Base-by-base conservation (phyloP, 2,329 filamentous ascomycete genomes). In the Verticillium albo-atrum region DNA sequence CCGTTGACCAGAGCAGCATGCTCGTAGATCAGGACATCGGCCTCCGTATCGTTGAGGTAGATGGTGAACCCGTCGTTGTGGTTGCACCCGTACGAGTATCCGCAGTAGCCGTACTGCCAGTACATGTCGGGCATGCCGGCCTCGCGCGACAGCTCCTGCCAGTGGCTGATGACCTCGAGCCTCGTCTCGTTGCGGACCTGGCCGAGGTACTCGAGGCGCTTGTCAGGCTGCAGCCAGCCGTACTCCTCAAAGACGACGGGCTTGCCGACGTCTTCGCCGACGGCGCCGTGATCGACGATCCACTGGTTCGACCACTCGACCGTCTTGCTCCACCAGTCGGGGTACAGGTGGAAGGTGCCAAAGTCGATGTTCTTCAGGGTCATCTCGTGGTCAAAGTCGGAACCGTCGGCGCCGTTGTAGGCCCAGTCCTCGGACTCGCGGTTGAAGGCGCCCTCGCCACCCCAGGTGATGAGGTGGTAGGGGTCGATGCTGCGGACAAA, bases 361-460 rank as follows among this genome's bases (percentile, higher is more conserved):
- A 83, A 84, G 69, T 84, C 82, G 53, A 85, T 75, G 59, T 75
- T 78, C 15, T 74, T 66, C 3, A 84, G 68, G 2, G 72, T 64
- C 7, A 82, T 67, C 66, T 84, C 81, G 54, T 74, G 74, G 58
- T 83, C 80, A 56, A 84, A 84, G 64, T 85, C 81, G 27, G 79
- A 77, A 3, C 82, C 82, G 60, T 84, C 80, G 6, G 70, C 68
- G 12, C 77, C 78, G 61, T 75, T 77, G 67, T 81, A 81, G 3
- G 73, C 68, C 70, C 76, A 78, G 66, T 81, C 79, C 20, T 73
- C 71, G 4, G 71, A 74, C 3, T 65, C 64, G 7, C 70, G 61
- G 66, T 81, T 79, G 71, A 84, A 84, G 51, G 80, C 85, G 7
- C 87, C 86, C 70, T 89, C 82, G 27, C 80, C 81, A 51, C 83